Evolutionary conservation across 768 basidiomycete species (phyloP).

Genomic region (Dacryopinax primogenitus): DNA sequence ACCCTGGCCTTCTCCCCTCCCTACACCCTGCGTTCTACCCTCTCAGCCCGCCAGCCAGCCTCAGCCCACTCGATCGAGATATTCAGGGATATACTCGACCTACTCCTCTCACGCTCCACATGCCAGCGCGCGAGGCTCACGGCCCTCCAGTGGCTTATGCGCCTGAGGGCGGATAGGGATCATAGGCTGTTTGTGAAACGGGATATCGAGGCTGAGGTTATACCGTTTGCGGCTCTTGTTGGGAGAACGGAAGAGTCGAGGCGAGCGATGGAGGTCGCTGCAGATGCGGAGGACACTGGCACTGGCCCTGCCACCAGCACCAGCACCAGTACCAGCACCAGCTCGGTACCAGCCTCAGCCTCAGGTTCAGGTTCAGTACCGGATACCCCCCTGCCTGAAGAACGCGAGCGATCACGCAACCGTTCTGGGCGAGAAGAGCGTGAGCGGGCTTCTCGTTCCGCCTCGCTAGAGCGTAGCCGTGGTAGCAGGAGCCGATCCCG

Average conservation of each 20-base stretch:
- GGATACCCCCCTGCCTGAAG: background rate
- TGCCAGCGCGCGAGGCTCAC: slow-evolving; percentile 49
- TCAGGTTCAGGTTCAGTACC: no score
- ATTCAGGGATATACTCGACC: slow-evolving; percentile 30
- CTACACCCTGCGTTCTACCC: slow-evolving; percentile 20
- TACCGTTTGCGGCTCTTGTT: slow-evolving; percentile 50
- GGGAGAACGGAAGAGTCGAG: slow-evolving; percentile 33
- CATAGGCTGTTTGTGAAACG: slow-evolving; percentile 67
- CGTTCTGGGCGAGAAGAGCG: background rate
- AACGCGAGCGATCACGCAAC: slow-evolving; percentile 8
- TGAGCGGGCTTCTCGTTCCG: background rate
- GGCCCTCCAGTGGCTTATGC: slow-evolving; percentile 74
- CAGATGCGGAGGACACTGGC: slow-evolving; percentile 13
- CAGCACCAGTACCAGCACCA: no score
- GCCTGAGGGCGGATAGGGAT: slow-evolving; percentile 77
- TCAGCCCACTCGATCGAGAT: slow-evolving; percentile 28
- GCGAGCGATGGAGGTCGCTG: slow-evolving; percentile 13
- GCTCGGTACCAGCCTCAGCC: no score
- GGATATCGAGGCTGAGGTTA: slow-evolving; percentile 31
- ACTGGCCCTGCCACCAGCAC: background rate
- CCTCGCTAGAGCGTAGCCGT: slow-evolving; percentile 6
- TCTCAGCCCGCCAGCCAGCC: slow-evolving; percentile 23
- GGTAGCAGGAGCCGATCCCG: slow-evolving; percentile 10
- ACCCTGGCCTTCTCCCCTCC: slow-evolving; percentile 27
- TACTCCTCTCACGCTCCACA: slow-evolving; percentile 24